These are phyloP conservation scores for Daldinia sp. DNA, from an alignment of 2,329 filamentous ascomycete genomes.

Conservation along the genomic window DNA sequence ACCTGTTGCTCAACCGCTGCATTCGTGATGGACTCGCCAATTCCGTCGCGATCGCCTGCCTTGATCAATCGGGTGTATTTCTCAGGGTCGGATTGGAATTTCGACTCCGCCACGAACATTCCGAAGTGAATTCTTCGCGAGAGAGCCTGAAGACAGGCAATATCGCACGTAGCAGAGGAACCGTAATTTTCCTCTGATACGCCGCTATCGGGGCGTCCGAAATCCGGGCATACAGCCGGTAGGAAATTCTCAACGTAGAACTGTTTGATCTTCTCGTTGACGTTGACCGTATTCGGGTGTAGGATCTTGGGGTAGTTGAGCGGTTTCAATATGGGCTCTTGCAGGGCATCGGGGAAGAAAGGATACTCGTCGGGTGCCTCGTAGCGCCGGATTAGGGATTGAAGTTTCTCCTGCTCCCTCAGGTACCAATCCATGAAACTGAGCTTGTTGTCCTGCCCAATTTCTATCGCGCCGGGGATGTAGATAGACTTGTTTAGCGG, in stretches of 20 bases:
- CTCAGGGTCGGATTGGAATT: constrained; percentile 85
- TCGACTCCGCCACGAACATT: constrained; percentile 97
- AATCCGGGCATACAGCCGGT: constrained; percentile 81
- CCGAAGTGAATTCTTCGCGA: constrained; percentile 95
- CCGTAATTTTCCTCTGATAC: constrained; percentile 96
- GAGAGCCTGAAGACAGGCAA: constrained; percentile 86
- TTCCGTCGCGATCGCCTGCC: constrained; percentile 78
- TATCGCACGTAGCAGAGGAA: constrained; percentile 88
- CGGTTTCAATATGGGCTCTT: constrained; percentile 83
- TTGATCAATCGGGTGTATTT: constrained; percentile 84
- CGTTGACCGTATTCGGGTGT: constrained; percentile 86
- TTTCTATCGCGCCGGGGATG: constrained; percentile 76
- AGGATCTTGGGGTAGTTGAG: constrained; percentile 89
- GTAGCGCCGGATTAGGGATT: constrained; percentile 93
- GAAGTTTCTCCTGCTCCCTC: constrained; percentile 85
- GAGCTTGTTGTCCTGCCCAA: constrained; percentile 65
- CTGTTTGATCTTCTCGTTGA: constrained; percentile 85
- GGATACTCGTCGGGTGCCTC: constrained; percentile 97
- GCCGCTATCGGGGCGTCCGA: constrained; percentile 79
- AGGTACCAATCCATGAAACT: constrained; percentile 96
- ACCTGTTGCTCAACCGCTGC: constrained; percentile 89
- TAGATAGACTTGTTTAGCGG: constrained; percentile 92
- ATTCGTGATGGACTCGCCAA: constrained; percentile 92
- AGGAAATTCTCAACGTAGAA: constrained; percentile 87
- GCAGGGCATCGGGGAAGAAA: constrained; percentile 87